A percentile compares a stretch with the other conserved stretches of the same genome.
Conservation (phyloP, 495 filamentous ascomycete genomes). For the Hyaloscypha bicolor region DNA sequence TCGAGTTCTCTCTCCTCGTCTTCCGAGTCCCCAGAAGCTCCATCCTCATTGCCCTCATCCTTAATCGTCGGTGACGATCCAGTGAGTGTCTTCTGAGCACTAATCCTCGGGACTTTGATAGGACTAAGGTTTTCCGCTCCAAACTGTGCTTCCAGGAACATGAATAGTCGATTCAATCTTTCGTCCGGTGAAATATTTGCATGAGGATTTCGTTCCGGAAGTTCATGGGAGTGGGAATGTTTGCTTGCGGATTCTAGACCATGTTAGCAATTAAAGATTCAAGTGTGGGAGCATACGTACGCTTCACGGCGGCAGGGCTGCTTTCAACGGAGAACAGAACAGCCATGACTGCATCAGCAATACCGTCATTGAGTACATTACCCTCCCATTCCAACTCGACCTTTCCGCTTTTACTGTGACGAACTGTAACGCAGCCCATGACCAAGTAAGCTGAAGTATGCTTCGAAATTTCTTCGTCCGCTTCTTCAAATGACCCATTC, state of each 20-base stretch:
- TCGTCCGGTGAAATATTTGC: conserved; percentile 69
- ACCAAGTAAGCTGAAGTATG: conserved; percentile 68
- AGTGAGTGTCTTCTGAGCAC: conserved; percentile 18
- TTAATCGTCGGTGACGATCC: conserved; percentile 33
- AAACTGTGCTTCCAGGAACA: conserved; percentile 98
- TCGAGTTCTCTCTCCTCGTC: conserved; percentile 34
- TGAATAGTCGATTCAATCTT: conserved; percentile 78
- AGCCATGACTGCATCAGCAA: conserved; percentile 93
- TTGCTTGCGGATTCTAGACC: conserved; percentile 49
- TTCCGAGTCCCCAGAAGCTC: conserved; percentile 36
- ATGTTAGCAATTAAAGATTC: conserved; percentile 5
- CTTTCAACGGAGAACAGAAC: conserved; percentile 88
- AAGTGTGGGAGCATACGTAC: conserved; percentile 49
- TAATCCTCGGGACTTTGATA: conserved; percentile 67
- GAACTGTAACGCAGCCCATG: conserved; percentile 87
- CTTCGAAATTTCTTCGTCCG: conserved; percentile 58
- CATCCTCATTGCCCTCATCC: conserved; percentile 28
- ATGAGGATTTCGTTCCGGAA: conserved; percentile 66
- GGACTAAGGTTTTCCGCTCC: conserved; percentile 74
- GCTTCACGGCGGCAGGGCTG: conserved; percentile 91
- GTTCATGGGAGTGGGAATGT: conserved; percentile 59
- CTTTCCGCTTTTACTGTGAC: conserved; percentile 69
- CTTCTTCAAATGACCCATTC: conserved; percentile 51
- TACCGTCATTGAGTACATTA: conserved; percentile 95
- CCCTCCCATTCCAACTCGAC: conserved; percentile 96